Conservation (phyloP, 768 basidiomycete genomes). For the Termitomyces sp. region DNA sequence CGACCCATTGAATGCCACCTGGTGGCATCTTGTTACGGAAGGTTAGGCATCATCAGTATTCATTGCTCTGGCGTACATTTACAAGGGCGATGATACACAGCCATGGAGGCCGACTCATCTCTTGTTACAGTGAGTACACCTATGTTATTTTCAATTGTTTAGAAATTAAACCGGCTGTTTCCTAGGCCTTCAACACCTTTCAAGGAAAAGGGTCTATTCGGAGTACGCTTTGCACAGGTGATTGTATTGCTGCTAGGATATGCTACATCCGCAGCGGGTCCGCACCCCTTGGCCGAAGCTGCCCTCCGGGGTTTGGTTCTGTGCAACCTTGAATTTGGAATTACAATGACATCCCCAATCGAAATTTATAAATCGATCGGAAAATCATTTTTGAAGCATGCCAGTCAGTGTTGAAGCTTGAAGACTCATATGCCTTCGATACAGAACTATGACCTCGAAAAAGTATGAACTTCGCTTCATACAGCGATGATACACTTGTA, state of each 20-base stretch:
- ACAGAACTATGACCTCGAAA: not conserved
- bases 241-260: constrained; percentile 62
- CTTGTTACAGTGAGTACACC: constrained; percentile 48
- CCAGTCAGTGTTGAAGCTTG: not conserved
- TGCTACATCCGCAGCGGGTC: constrained; percentile 80
- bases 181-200: constrained; percentile 60
- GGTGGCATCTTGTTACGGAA: constrained; percentile 81
- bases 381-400: too few relatives aligned
- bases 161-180: not conserved
- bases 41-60: constrained; percentile 28
- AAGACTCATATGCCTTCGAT: not conserved
- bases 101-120: constrained; percentile 54
- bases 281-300: constrained; percentile 57
- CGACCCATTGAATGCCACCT: constrained; percentile 78
- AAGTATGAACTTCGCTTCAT: not conserved
- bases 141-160: constrained; percentile 14
- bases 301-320: constrained; percentile 60
- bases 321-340: constrained; percentile 27
- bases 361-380: too few relatives aligned
- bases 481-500: not conserved
- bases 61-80: constrained; percentile 1
- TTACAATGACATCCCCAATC: too few relatives aligned
- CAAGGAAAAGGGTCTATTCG: constrained; percentile 69
- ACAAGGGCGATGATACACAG: constrained; percentile 24
- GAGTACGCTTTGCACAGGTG: constrained; percentile 52